A percentile compares a stretch with the other conserved stretches of the same genome.
Evolutionary conservation across 108 stramenopile species (phyloP).

Genomic region (Fistulifera solaris): DNA sequence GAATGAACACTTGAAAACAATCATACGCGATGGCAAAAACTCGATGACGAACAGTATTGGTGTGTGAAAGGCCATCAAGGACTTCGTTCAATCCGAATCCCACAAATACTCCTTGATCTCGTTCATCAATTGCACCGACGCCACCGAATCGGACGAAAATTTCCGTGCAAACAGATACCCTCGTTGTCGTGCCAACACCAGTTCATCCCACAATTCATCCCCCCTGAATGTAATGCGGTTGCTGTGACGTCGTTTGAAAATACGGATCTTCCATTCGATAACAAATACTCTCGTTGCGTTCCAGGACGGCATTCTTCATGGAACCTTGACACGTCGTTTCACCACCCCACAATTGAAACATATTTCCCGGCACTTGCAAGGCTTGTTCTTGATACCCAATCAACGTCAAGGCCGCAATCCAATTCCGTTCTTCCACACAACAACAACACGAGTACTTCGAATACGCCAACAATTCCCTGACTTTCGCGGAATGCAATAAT

Average conservation of each 20-base stretch:
- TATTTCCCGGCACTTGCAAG: slow-evolving; percentile 3
- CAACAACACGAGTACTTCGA: slow-evolving; percentile 39
- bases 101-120: slow-evolving; percentile 13
- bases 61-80: no score
- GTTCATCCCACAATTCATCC: slow-evolving; percentile 9
- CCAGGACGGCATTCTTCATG: slow-evolving; percentile 31
- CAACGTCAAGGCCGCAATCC: slow-evolving; percentile 29
- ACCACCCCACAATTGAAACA: slow-evolving; percentile 39
- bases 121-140: slow-evolving; percentile 23
- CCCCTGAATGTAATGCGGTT: slow-evolving; percentile 5
- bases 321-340: slow-evolving; percentile 14
- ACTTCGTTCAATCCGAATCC: background rate
- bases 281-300: slow-evolving; percentile 12
- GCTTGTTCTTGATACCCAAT: slow-evolving; percentile 20
- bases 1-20: no score
- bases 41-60: no score
- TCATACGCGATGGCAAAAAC: no score
- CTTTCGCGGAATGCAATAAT: slow-evolving; percentile 14
- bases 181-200: slow-evolving; percentile 17
- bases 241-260: slow-evolving; percentile 1
- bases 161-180: slow-evolving; percentile 43
- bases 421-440: slow-evolving; percentile 33
- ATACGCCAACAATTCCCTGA: slow-evolving; percentile 22
- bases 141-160: slow-evolving; percentile 18
- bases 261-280: slow-evolving; percentile 18